These are phyloP conservation scores for Sambucus nigra DNA, from an alignment of 129 eudicot genomes.

Conservation along the genomic window DNA sequence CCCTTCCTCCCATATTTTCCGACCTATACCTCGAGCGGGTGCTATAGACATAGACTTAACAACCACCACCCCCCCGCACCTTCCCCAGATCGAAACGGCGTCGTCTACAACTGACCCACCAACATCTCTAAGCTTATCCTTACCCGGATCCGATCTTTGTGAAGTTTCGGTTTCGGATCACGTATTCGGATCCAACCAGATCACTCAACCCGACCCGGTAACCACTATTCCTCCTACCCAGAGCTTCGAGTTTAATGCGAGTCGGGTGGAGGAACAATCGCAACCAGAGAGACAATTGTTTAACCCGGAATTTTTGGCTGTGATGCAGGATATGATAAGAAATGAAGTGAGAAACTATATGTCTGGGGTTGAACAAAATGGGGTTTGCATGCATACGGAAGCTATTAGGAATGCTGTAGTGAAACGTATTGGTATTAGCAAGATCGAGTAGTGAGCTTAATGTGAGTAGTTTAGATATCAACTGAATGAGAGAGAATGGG, in stretches of 20 bases:
- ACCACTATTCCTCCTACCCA: neutral
- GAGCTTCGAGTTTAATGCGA: neutral
- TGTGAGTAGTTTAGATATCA: too few species aligned
- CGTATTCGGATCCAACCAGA: neutral
- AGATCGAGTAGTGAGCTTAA: constrained; percentile 37
- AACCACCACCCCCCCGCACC: neutral
- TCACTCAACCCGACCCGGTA: neutral
- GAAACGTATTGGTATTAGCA: constrained; percentile 57
- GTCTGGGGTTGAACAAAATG: constrained; percentile 41
- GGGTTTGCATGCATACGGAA: constrained; percentile 28
- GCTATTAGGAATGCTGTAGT: constrained; percentile 39
- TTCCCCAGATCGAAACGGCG: neutral
- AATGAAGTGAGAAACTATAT: constrained; percentile 34
- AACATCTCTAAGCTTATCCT: constrained; percentile 17
- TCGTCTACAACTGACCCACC: constrained; percentile 2
- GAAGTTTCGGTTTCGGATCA: neutral
- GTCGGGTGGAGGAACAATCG: neutral
- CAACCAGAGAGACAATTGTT: constrained; percentile 3
- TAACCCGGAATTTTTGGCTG: constrained; percentile 23
- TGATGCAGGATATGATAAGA: constrained; percentile 38
- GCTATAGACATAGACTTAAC: neutral
- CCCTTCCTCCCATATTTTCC: neutral
- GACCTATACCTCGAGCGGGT: constrained; percentile 9
- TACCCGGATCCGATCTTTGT: constrained; percentile 17
- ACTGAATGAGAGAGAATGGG: too few species aligned